Evolutionary conservation across 1,284 basidiomycete genomes (phyloP), one percentile per base, ranked within the genome.

Genomic region (Ceratobasidium sp.): DNA sequence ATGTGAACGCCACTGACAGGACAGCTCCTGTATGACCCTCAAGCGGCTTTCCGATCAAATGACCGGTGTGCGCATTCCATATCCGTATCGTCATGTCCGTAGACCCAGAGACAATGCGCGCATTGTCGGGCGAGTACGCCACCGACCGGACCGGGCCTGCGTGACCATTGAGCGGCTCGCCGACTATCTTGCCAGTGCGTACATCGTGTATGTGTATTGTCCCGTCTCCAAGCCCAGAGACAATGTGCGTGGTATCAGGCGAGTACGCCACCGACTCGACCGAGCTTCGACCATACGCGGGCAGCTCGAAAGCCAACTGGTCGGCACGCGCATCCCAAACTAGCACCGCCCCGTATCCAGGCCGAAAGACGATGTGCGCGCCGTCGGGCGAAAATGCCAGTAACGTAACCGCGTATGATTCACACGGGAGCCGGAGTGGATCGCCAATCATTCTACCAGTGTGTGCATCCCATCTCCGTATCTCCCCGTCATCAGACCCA

Each of bases 381-480:
- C 50, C 50, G 50, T 51, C 17, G 27, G 50, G 50, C 19, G 50
- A 51, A 24, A n/a, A 51, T 19, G 50, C 50, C 19, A 48, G 17
- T 22, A 2, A 44, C 62, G 29, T 1, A 1, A 3, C 17, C 24
- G n/a, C 0, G 0, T 27, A 24, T 73, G 71, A 63, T 45, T 45
- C n/a, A n/a, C n/a, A n/a, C n/a, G n/a, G n/a, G n/a, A n/a, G n/a
- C 24, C 1, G 27, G 2, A 73, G 15, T 1, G 50, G n/a, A 33
- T 64, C 24, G 14, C 36, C 45, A 1, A 53, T 1, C 17, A 22
- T 31, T 27, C n/a, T 73, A 0, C 59, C 31, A 17, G 36, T 41
- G 22, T 54, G 41, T 19, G 31, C 48, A 57, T 71, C 51, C 66
- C 71, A 73, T 22, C 44, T 27, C 11, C 47, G 57, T 27, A 64